Evolutionary conservation across 1,284 basidiomycete species (phyloP).

Genomic region (Leccinum griseonigrum): DNA sequence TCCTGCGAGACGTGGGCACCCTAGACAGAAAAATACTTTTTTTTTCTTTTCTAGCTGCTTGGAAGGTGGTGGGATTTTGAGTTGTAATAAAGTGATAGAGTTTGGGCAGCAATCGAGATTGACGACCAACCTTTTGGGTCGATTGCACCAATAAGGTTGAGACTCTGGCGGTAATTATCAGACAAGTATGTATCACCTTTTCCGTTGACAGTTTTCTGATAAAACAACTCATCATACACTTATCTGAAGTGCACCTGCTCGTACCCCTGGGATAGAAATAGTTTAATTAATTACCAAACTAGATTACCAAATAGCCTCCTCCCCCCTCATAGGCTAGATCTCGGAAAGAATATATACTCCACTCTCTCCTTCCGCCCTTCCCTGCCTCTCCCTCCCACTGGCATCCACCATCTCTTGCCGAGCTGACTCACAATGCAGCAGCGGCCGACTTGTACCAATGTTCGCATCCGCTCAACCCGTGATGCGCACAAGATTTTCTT

Average conservation of each 20-base stretch:
- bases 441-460: constrained; percentile 63
- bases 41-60: constrained; percentile 5
- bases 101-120: constrained; percentile 36
- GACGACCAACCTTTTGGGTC: constrained; percentile 40
- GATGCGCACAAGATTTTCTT: constrained; percentile 82
- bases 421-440: constrained; percentile 47
- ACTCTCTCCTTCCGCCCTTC: constrained; percentile 11
- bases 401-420: constrained; percentile 1
- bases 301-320: constrained; percentile 30
- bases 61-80: constrained; percentile 24
- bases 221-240: constrained; percentile 13
- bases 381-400: constrained; percentile 2
- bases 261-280: constrained; percentile 29
- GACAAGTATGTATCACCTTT: constrained; percentile 18
- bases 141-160: constrained; percentile 37
- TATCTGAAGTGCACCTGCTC: constrained; percentile 8
- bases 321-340: constrained; percentile 27
- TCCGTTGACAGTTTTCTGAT: constrained; percentile 24
- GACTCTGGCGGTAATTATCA: constrained; percentile 29
- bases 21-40: background rate
- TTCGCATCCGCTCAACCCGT: constrained; percentile 70
- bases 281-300: constrained; percentile 41
- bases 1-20: background rate
- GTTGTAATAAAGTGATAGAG: constrained; percentile 42
- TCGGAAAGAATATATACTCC: constrained; percentile 33